phyloP scores from a whole-genome alignment of 1,284 basidiomycete species.

The Ustilago nuda region DNA sequence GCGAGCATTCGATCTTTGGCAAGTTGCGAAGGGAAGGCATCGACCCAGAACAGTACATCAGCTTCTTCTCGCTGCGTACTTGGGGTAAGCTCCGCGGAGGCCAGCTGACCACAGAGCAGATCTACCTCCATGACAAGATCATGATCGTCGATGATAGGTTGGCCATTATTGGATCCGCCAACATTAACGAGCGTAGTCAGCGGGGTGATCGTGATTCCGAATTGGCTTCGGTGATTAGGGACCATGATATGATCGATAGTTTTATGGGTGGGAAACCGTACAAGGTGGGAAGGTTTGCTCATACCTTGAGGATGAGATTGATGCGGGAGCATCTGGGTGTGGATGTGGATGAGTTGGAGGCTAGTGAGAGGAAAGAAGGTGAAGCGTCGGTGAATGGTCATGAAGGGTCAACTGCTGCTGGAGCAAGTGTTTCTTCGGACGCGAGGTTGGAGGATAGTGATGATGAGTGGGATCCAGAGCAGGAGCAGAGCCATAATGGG shows the following conservation, averaged over 20 bases:
- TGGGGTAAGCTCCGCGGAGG: conserved; percentile 93
- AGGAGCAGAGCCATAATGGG: conserved; percentile 74
- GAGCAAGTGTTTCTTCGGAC: conserved; percentile 8
- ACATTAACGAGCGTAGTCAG: conserved; percentile 97
- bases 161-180: conserved; percentile 98
- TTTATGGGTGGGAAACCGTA: conserved; percentile 94
- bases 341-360: conserved; percentile 87
- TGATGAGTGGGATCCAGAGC: conserved; percentile 81
- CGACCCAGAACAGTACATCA: conserved; percentile 87
- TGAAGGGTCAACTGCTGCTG: conserved; percentile 11
- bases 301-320: conserved; percentile 88
- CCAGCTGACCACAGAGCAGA: conserved; percentile 86
- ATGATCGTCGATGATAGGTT: conserved; percentile 96
- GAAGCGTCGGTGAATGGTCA: not conserved
- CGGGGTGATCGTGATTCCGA: conserved; percentile 97
- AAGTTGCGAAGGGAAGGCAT: conserved; percentile 88
- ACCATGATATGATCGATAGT: conserved; percentile 92
- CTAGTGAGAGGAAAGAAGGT: conserved; percentile 36
- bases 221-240: conserved; percentile 88
- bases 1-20: conserved; percentile 91
- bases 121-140: conserved; percentile 71
- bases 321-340: conserved; percentile 97
- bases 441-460: conserved; percentile 40
- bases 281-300: conserved; percentile 95
- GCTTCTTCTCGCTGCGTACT: conserved; percentile 88